These are phyloP conservation scores for Meripilus lineatus DNA, from an alignment of 1,284 basidiomycete species.

Conservation along the genomic window DNA sequence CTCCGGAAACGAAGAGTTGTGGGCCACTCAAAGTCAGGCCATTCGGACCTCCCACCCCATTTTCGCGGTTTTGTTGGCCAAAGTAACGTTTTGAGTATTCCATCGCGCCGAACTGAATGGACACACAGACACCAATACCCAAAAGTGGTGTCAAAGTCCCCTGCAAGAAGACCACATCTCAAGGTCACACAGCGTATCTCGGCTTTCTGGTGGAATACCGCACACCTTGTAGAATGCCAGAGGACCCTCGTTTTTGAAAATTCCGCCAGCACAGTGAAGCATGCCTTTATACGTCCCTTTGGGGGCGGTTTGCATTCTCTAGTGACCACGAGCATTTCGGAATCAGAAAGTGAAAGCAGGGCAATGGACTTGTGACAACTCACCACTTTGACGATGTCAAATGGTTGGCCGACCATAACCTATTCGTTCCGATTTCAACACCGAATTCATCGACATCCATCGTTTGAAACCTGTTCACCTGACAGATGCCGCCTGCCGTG, in stretches of 20 bases:
- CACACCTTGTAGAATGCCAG: conserved; percentile 93
- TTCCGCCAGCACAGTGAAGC: conserved; percentile 83
- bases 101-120: conserved; percentile 93
- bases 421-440: conserved; percentile 24
- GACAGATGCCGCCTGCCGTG: conserved; percentile 83
- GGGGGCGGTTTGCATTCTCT: conserved; percentile 94
- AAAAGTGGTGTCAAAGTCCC: conserved; percentile 91
- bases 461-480: conserved; percentile 44
- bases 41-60: conserved; percentile 53
- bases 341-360: conserved; percentile 7
- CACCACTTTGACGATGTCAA: conserved; percentile 96
- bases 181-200: not conserved
- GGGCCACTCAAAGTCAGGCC: conserved; percentile 51
- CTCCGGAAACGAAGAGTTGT: conserved; percentile 79
- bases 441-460: conserved; percentile 1
- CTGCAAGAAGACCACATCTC: conserved; percentile 32
- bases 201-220: conserved; percentile 4
- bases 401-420: conserved; percentile 92
- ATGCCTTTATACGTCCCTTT: conserved; percentile 87
- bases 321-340: conserved; percentile 9
- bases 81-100: conserved; percentile 90
- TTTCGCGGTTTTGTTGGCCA: conserved; percentile 48
- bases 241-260: conserved; percentile 89
- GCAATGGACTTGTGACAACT: conserved; percentile 37
- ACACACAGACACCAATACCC: conserved; percentile 93